Conservation (phyloP, 2,329 filamentous ascomycete species). For the Ascocoryne sarcoides region DNA sequence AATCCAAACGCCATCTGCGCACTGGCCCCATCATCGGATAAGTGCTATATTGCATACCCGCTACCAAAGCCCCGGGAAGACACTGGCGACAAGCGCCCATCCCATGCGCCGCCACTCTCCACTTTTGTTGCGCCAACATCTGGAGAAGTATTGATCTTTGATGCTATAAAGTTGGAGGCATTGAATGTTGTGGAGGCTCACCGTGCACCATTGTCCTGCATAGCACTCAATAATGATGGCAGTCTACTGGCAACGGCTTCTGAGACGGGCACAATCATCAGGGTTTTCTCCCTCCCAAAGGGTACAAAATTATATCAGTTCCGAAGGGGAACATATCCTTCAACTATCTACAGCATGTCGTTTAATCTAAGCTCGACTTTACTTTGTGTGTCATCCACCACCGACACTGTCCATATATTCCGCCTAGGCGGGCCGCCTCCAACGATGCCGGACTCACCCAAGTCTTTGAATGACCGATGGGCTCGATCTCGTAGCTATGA, state of each 20-base stretch:
- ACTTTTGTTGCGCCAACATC: constrained; percentile 76
- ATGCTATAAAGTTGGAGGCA: constrained; percentile 80
- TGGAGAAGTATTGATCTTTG: constrained; percentile 88
- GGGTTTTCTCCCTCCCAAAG: constrained; percentile 85
- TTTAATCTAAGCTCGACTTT: constrained; percentile 93
- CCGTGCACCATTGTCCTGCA: constrained; percentile 79
- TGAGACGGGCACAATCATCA: constrained; percentile 94
- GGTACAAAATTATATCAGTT: constrained; percentile 96
- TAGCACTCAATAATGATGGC: constrained; percentile 86
- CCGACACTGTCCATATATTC: constrained; percentile 95
- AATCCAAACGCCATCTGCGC: constrained; percentile 89
- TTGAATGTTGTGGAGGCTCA: constrained; percentile 95
- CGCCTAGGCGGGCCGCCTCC: constrained; percentile 51
- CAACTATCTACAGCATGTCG: constrained; percentile 96
- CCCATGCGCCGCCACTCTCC: constrained; percentile 75
- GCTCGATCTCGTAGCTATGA: constrained; percentile 41
- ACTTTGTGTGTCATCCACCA: constrained; percentile 90
- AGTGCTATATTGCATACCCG: constrained; percentile 92
- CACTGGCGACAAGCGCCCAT: constrained; percentile 48
- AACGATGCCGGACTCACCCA: constrained; percentile 28
- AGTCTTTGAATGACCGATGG: constrained; percentile 20
- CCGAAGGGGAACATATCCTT: constrained; percentile 87
- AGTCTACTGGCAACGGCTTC: constrained; percentile 89
- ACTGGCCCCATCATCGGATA: constrained; percentile 86
- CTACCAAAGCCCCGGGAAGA: constrained; percentile 66